Percentiles rank a stretch among this genome's conserved stretches.
Evolutionary conservation across 805 yeast species (phyloP).

Genomic region (Wickerhamiella kurtzmanii): DNA sequence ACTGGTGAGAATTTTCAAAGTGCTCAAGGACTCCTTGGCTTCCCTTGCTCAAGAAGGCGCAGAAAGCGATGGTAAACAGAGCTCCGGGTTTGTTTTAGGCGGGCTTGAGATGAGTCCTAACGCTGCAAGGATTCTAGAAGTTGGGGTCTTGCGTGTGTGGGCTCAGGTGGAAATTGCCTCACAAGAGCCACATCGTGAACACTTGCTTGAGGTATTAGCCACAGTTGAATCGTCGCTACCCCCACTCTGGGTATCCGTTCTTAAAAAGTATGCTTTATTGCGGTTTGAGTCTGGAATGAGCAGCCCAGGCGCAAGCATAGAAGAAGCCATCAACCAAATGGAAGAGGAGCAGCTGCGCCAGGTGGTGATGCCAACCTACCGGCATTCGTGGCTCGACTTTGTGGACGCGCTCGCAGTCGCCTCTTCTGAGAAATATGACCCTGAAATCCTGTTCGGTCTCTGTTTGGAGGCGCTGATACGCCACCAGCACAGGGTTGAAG

Average conservation of each 20-base stretch:
- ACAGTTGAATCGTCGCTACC: slow-evolving; percentile 38
- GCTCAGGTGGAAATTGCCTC: slow-evolving; percentile 27
- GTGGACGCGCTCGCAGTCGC: slow-evolving; percentile 55
- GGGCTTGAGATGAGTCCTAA: slow-evolving; percentile 26
- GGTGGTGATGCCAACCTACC: slow-evolving; percentile 35
- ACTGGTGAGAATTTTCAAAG: slow-evolving; percentile 43
- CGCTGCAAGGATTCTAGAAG: slow-evolving; percentile 25
- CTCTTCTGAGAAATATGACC: slow-evolving; percentile 36
- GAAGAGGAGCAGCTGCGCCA: slow-evolving; percentile 26
- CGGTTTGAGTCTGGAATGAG: slow-evolving; percentile 35
- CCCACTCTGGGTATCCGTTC: slow-evolving; percentile 65
- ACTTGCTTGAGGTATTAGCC: slow-evolving; percentile 20
- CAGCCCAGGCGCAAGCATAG: slow-evolving; percentile 14
- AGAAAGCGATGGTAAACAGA: neutral
- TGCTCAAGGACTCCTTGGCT: slow-evolving; percentile 54
- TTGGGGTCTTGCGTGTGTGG: slow-evolving; percentile 32
- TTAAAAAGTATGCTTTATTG: slow-evolving; percentile 60
- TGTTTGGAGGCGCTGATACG: slow-evolving; percentile 59
- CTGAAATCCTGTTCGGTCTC: slow-evolving; percentile 55
- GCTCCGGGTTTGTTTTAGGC: slow-evolving; percentile 22
- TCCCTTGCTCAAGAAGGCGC: slow-evolving; percentile 28
- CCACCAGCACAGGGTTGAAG: neutral
- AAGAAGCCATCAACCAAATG: slow-evolving; percentile 25
- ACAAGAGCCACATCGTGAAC: neutral
- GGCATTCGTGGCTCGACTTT: slow-evolving; percentile 60